Conservation (phyloP, 1,139 yeast genomes). For the Saccharomyces hybrid region DNA sequence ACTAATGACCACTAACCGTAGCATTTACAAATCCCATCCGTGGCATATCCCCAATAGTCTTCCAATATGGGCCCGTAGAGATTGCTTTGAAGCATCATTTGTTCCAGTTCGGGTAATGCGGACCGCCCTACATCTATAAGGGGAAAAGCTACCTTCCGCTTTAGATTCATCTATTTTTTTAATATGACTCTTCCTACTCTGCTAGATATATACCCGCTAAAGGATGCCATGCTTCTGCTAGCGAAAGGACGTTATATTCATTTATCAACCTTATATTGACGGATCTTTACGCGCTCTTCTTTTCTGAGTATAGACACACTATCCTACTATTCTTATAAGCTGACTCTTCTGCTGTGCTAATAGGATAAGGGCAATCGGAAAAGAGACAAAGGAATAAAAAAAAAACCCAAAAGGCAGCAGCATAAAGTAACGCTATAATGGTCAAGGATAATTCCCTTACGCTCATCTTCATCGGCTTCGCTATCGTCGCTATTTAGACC, state of each 20-base stretch:
- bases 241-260: neutral
- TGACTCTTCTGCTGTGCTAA: neutral
- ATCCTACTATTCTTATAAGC: neutral
- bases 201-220: neutral
- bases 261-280: neutral
- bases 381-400: neutral
- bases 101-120: neutral
- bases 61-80: neutral
- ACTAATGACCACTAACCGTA: neutral
- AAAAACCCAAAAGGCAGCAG: neutral
- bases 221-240: neutral
- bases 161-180: neutral
- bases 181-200: neutral
- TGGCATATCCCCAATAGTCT: neutral
- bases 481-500: neutral
- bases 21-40: neutral
- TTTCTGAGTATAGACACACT: neutral
- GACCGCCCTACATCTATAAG: neutral
- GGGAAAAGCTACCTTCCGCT: neutral
- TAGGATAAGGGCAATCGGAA: neutral
- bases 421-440: neutral
- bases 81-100: neutral
- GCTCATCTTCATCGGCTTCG: neutral
- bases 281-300: neutral
- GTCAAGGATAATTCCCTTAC: neutral